phyloP scores from a whole-genome alignment of 257 asterid species.

The Ballota nigra region DNA sequence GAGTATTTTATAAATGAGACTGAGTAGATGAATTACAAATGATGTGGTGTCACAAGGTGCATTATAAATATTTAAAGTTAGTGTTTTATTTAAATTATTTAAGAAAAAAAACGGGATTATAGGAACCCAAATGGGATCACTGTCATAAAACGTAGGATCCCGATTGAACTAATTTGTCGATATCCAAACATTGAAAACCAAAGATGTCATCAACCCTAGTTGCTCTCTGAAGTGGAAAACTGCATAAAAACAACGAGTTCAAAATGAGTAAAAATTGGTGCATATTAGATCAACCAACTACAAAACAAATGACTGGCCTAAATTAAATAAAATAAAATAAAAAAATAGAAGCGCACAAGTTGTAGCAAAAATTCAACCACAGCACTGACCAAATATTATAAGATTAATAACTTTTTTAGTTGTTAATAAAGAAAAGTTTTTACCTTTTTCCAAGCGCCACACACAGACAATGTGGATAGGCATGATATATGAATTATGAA shows the following conservation, averaged over 20 bases:
- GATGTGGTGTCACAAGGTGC: too few relatives aligned
- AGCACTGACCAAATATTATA: slow-evolving; percentile 23
- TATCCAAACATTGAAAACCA: slow-evolving; percentile 5
- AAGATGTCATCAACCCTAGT: slow-evolving; percentile 29
- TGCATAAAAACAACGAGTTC: slow-evolving; percentile 8
- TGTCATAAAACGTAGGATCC: slow-evolving; percentile 20
- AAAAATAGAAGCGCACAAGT: slow-evolving; percentile 4
- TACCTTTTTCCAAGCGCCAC: slow-evolving; percentile 35
- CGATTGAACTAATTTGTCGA: slow-evolving; percentile 9
- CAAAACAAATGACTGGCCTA: slow-evolving; percentile 23
- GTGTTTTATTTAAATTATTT: neutral
- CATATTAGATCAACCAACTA: slow-evolving; percentile 23
- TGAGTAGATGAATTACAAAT: too few relatives aligned
- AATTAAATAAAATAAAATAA: neutral
- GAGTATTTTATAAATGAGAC: too few relatives aligned
- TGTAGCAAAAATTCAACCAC: slow-evolving; percentile 17
- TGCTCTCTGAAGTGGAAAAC: slow-evolving; percentile 26
- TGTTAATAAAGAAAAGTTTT: neutral
- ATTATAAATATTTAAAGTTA: neutral
- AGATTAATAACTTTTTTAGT: neutral
- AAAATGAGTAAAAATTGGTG: slow-evolving; percentile 10
- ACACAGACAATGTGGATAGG: slow-evolving; percentile 18
- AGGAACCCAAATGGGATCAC: slow-evolving; percentile 22
- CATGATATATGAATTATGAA: slow-evolving; percentile 5
- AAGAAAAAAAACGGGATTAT: neutral